A percentile compares a stretch with the other conserved stretches of the same genome.
These are phyloP conservation scores for Pezizomycotina sp. DNA, from an alignment of 2,329 filamentous ascomycete species.

Conservation along the genomic window DNA sequence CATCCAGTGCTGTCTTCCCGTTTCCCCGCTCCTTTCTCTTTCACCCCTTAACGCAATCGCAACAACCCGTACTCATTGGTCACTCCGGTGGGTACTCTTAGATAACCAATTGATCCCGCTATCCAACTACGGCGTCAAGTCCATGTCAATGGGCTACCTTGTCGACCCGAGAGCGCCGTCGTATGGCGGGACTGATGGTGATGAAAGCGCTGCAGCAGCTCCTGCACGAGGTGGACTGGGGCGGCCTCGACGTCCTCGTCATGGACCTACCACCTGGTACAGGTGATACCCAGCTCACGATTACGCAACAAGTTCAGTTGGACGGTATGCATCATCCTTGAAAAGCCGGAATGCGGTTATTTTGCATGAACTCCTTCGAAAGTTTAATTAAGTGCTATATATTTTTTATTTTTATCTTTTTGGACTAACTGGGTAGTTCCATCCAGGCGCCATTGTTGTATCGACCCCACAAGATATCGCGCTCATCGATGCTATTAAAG, in stretches of 20 bases:
- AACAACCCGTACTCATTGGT: background rate
- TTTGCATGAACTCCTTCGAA: no score
- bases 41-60: constrained; percentile 2
- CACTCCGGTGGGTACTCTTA: constrained; percentile 26
- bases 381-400: no score
- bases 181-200: constrained; percentile 93
- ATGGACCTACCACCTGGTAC: constrained; percentile 87
- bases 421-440: background rate
- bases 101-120: constrained; percentile 71
- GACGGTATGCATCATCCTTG: constrained; percentile 51
- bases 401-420: background rate
- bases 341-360: no score
- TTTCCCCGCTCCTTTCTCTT: background rate
- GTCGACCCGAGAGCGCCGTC: constrained; percentile 62
- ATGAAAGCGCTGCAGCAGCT: constrained; percentile 95
- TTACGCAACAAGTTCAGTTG: constrained; percentile 81
- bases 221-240: constrained; percentile 90
- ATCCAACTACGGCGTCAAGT: constrained; percentile 87
- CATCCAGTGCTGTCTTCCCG: constrained; percentile 41
- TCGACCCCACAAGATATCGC: constrained; percentile 89
- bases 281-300: constrained; percentile 90
- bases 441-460: constrained; percentile 58
- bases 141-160: constrained; percentile 97
- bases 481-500: constrained; percentile 78
- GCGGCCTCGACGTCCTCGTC: constrained; percentile 69